Evolutionary conservation across 768 basidiomycete species (phyloP).

Genomic region (Boletus pseudopeckii): DNA sequence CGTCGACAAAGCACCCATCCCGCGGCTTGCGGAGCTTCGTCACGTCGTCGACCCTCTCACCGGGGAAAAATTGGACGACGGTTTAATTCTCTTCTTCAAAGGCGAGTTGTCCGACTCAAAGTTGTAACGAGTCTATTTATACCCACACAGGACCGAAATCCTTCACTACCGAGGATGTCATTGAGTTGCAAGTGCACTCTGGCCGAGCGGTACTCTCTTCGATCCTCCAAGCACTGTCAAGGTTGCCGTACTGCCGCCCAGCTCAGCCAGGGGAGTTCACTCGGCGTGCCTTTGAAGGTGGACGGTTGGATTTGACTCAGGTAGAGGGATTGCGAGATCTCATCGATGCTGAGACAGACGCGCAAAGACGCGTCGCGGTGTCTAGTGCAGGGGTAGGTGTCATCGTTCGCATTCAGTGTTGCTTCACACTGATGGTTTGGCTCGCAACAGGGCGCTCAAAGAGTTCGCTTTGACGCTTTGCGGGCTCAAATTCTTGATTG

Average conservation of each 20-base stretch:
- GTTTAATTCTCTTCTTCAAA: conserved; percentile 77
- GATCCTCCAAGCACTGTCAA: conserved; percentile 60
- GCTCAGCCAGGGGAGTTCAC: conserved; percentile 91
- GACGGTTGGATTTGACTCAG: conserved; percentile 82
- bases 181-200: conserved; percentile 87
- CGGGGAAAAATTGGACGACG: conserved; percentile 69
- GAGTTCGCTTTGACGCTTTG: conserved; percentile 59
- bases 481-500: conserved; percentile 66
- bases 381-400: conserved; percentile 61
- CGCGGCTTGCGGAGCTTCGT: conserved; percentile 72
- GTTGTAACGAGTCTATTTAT: background rate
- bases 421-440: background rate
- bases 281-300: conserved; percentile 74
- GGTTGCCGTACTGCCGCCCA: conserved; percentile 62
- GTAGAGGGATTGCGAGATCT: conserved; percentile 87
- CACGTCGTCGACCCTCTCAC: conserved; percentile 60
- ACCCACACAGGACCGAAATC: conserved; percentile 60
- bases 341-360: conserved; percentile 85
- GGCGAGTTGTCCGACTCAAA: conserved; percentile 39
- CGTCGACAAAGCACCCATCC: conserved; percentile 36
- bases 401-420: background rate
- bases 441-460: conserved; percentile 55
- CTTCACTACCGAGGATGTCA: conserved; percentile 77
- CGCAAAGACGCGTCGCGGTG: conserved; percentile 71
- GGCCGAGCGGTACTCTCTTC: conserved; percentile 77